A percentile compares a stretch with the other conserved stretches of the same genome.
Evolutionary conservation across 768 basidiomycete genomes (phyloP).

Genomic region (Rhizopogon vesiculosus): DNA sequence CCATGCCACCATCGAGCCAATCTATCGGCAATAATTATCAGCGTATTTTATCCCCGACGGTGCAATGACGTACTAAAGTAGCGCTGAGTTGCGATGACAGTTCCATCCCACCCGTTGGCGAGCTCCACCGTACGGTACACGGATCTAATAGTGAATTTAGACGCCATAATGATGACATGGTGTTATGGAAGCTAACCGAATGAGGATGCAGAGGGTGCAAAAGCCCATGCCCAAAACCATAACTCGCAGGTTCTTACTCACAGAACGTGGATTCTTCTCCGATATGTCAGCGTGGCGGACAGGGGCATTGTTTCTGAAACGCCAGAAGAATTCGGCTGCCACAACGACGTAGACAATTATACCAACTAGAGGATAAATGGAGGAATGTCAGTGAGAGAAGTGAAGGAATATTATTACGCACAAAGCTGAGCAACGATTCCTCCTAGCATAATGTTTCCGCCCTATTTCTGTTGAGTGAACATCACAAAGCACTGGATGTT

Average conservation of each 20-base stretch:
- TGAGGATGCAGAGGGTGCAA: constrained; percentile 38
- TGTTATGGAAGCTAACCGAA: constrained; percentile 30
- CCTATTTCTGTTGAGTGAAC: constrained; percentile 24
- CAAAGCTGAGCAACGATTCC: constrained; percentile 61
- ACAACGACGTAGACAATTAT: constrained; percentile 31
- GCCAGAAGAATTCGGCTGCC: constrained; percentile 42
- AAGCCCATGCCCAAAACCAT: constrained; percentile 34
- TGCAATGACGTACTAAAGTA: constrained; percentile 38
- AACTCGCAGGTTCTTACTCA: constrained; percentile 12
- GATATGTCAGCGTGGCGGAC: constrained; percentile 9
- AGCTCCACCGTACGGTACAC: constrained; percentile 11
- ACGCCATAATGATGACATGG: background rate
- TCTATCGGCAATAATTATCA: constrained; percentile 25
- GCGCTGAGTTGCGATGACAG: constrained; percentile 41
- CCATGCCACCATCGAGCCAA: constrained; percentile 45
- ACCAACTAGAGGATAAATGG: background rate
- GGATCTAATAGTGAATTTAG: background rate
- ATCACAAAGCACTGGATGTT: background rate
- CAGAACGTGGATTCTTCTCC: background rate
- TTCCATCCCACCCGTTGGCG: constrained; percentile 36
- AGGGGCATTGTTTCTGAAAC: constrained; percentile 34
- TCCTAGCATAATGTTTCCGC: constrained; percentile 53
- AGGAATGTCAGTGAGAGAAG: constrained; percentile 12
- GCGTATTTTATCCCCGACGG: background rate
- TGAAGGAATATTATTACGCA: constrained; percentile 21